These are phyloP conservation scores for Hypoxylon fuscum DNA, from an alignment of 495 filamentous ascomycete genomes.

Conservation along the genomic window DNA sequence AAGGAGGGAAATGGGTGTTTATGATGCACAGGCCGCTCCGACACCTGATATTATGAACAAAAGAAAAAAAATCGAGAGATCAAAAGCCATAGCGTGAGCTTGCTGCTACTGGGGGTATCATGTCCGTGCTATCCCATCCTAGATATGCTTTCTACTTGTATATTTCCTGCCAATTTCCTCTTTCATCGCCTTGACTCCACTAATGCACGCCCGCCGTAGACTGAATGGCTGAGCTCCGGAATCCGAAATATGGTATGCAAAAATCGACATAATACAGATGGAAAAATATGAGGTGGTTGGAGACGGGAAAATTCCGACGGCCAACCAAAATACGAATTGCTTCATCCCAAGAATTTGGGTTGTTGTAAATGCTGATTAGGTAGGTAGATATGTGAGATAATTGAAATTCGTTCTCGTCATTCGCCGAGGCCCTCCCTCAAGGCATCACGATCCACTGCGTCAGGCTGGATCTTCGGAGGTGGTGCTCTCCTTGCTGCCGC, in stretches of 20 bases:
- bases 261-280: no score
- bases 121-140: constrained; percentile 25
- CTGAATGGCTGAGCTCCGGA: no score
- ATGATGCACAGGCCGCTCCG: no score
- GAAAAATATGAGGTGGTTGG: no score
- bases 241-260: no score
- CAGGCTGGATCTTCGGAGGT: constrained; percentile 51
- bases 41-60: constrained; percentile 5
- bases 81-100: constrained; percentile 6
- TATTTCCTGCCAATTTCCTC: neutral
- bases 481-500: constrained; percentile 51
- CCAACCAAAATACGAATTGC: no score
- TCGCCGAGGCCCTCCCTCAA: constrained; percentile 53
- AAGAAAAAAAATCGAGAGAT: constrained; percentile 4
- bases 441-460: constrained; percentile 51
- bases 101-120: constrained; percentile 30
- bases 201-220: no score
- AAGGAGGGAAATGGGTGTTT: no score
- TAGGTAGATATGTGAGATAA: no score
- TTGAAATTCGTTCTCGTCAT: constrained; percentile 4
- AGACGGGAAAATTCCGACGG: no score
- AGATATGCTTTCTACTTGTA: constrained; percentile 3
- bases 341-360: no score
- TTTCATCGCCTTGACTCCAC: neutral
- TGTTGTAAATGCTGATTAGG: neutral